Conservation (phyloP, 176 grass and related monocot species). For the Bolboschoenus planiculmis region DNA sequence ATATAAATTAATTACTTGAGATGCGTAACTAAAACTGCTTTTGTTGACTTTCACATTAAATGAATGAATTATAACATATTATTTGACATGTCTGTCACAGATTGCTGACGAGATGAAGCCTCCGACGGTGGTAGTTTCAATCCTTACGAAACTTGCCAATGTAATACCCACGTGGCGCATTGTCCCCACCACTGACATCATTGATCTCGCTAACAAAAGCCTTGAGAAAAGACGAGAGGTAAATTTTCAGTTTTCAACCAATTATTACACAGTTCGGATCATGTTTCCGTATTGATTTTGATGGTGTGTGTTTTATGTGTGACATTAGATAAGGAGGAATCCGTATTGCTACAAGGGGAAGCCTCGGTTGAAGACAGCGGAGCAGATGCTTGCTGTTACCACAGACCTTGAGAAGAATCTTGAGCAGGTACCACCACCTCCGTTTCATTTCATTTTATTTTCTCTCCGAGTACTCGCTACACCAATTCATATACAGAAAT, state of each 20-base stretch:
- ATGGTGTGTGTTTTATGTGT: background rate
- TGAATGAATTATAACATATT: background rate
- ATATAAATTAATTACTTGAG: background rate
- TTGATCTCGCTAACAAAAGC: constrained; percentile 34
- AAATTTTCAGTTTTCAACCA: no score
- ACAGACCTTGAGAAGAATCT: constrained; percentile 37
- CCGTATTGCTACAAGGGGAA: constrained; percentile 39
- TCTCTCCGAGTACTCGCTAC: background rate
- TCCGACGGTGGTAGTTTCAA: constrained; percentile 30
- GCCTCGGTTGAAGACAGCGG: constrained; percentile 28
- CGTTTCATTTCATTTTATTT: no score
- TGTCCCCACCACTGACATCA: constrained; percentile 60
- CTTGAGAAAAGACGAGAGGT: constrained; percentile 54
- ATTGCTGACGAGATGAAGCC: constrained; percentile 70
- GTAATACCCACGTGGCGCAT: constrained; percentile 69
- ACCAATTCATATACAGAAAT: background rate
- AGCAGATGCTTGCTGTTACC: constrained; percentile 22
- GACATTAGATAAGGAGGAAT: constrained; percentile 27
- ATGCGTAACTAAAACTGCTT: background rate
- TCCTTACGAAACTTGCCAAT: constrained; percentile 31
- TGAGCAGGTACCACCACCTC: constrained; percentile 44
- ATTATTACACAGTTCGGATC: no score
- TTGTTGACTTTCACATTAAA: background rate
- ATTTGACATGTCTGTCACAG: background rate
- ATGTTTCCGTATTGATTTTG: background rate